Evolutionary conservation across 164 flowering plant species (phyloP).

Genomic region (Aristolochia contorta): DNA sequence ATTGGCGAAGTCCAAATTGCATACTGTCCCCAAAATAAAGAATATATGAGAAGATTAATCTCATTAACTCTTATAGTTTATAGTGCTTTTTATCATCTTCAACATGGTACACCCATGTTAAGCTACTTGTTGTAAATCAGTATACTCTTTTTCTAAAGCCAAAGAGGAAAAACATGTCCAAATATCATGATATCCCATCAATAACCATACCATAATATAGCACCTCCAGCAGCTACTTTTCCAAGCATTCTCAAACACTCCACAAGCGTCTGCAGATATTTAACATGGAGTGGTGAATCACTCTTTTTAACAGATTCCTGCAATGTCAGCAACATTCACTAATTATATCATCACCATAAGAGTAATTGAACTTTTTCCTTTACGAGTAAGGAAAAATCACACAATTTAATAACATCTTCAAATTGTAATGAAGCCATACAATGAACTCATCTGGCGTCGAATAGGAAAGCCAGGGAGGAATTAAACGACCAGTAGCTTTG

Average conservation of each 20-base stretch:
- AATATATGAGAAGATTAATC: too few species aligned
- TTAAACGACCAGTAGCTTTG: constrained; percentile 37
- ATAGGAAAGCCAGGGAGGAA: constrained; percentile 77
- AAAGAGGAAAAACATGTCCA: neutral
- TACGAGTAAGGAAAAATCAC: too few species aligned
- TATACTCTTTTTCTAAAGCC: neutral
- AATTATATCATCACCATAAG: neutral
- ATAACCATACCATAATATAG: constrained; percentile 73
- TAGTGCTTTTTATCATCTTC: neutral
- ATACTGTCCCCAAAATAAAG: too few species aligned
- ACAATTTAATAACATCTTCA: too few species aligned
- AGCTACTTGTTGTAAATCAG: too few species aligned
- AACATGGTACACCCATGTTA: neutral
- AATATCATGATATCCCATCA: neutral
- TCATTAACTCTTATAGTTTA: too few species aligned
- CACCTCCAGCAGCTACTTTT: constrained; percentile 98
- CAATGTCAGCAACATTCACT: constrained; percentile 6
- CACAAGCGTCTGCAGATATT: constrained; percentile 91
- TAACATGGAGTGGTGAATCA: constrained; percentile 83
- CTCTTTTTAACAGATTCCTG: constrained; percentile 86
- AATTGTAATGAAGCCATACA: constrained; percentile 29
- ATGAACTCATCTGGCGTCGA: constrained; percentile 91
- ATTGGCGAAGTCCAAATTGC: too few species aligned
- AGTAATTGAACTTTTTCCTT: neutral
- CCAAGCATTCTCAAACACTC: constrained; percentile 95